phyloP scores from a whole-genome alignment of 495 filamentous ascomycete species.

The Penicillium pulvis region DNA sequence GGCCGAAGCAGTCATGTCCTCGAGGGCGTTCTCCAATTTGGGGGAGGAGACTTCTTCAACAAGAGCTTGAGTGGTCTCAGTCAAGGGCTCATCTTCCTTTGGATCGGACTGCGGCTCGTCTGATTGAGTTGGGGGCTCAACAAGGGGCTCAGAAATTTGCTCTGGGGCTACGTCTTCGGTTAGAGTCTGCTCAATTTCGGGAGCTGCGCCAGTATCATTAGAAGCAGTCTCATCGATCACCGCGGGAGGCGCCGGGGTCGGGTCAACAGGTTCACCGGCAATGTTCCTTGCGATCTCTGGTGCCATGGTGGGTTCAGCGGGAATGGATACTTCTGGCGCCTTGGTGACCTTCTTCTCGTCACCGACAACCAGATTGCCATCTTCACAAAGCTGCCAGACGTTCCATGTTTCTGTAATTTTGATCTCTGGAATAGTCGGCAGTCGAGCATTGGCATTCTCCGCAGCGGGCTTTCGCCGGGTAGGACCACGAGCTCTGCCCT shows the following conservation, averaged over 20 bases:
- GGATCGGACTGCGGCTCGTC: slow-evolving; percentile 8
- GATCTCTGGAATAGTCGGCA: slow-evolving; percentile 47
- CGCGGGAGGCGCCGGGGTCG: slow-evolving; percentile 15
- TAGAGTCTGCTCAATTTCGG: slow-evolving; percentile 1
- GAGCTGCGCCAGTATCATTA: slow-evolving; percentile 3
- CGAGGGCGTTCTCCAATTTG: slow-evolving; percentile 27
- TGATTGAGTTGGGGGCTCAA: slow-evolving; percentile 1
- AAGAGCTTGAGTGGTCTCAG: slow-evolving; percentile 7
- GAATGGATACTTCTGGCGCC: slow-evolving; percentile 14
- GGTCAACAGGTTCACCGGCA: slow-evolving; percentile 56
- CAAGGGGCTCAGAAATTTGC: background rate
- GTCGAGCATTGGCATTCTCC: slow-evolving; percentile 27
- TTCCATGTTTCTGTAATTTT: slow-evolving; percentile 51
- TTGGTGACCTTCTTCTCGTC: slow-evolving; percentile 23
- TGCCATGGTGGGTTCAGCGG: slow-evolving; percentile 29
- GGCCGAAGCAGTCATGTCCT: slow-evolving; percentile 32
- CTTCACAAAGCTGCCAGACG: slow-evolving; percentile 52
- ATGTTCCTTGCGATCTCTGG: slow-evolving; percentile 53
- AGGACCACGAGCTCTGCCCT: slow-evolving; percentile 86
- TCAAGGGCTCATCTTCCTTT: slow-evolving; percentile 6
- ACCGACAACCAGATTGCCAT: slow-evolving; percentile 47
- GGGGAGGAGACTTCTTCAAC: slow-evolving; percentile 9
- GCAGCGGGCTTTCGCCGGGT: slow-evolving; percentile 72
- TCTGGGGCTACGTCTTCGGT: background rate
- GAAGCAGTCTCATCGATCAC: slow-evolving; percentile 13